Conservation (phyloP, 108 stramenopile genomes). For the Nannochloropsis gaditana region DNA sequence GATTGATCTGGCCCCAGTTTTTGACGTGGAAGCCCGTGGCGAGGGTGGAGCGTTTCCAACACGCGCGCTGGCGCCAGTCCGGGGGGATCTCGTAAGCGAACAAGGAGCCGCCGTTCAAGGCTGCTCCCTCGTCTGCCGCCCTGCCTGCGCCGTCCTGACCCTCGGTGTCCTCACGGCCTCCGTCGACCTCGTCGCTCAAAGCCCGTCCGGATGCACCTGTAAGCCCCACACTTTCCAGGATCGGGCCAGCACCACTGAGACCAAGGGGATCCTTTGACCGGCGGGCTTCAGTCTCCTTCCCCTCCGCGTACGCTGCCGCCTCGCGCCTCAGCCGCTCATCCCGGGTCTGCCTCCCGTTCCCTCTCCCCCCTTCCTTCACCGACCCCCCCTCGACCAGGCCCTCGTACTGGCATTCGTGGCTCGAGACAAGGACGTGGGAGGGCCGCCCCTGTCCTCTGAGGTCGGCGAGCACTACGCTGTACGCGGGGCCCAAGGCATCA, state of each 20-base stretch:
- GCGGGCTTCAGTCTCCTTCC: not conserved
- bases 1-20: constrained; percentile 72
- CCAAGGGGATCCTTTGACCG: not conserved
- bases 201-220: not conserved
- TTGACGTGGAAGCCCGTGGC: constrained; percentile 83
- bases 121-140: not conserved
- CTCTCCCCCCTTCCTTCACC: constrained; percentile 1
- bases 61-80: constrained; percentile 27
- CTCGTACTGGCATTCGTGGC: constrained; percentile 48
- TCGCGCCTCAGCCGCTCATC: not conserved
- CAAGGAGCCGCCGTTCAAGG: constrained; percentile 66
- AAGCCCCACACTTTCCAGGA: not conserved
- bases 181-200: not conserved
- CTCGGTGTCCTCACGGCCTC: not conserved
- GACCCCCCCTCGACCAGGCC: not conserved
- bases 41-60: constrained; percentile 70
- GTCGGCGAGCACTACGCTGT: constrained; percentile 74
- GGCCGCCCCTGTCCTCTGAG: constrained; percentile 46
- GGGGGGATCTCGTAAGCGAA: constrained; percentile 77
- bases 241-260: not conserved
- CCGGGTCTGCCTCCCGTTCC: not conserved
- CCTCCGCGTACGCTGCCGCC: constrained; percentile 17
- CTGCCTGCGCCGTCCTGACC: not conserved
- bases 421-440: constrained; percentile 53
- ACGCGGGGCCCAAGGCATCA: constrained; percentile 74